A percentile compares a stretch with the other conserved stretches of the same genome.
These are phyloP conservation scores for Aureobasidium sp. DNA, from an alignment of 2,329 filamentous ascomycete species.

Conservation along the genomic window DNA sequence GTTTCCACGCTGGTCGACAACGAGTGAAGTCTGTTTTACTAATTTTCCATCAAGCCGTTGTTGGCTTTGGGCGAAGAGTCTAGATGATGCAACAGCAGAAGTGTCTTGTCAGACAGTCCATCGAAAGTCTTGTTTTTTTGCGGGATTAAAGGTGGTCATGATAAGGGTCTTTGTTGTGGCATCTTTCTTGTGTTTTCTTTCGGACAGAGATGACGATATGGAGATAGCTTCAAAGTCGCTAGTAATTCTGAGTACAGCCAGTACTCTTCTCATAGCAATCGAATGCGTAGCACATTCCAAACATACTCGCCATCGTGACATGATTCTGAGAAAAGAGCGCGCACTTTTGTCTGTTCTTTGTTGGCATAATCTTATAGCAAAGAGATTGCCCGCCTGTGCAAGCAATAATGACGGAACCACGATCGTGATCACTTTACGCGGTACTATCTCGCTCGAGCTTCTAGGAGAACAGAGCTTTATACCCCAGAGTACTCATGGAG, in stretches of 20 bases:
- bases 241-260: background rate
- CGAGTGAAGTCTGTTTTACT: background rate
- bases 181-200: background rate
- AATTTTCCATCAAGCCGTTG: background rate
- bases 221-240: background rate
- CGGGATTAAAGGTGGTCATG: slow-evolving; percentile 2
- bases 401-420: background rate
- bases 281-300: background rate
- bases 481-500: background rate
- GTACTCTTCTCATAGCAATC: background rate
- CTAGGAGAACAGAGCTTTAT: slow-evolving; percentile 1
- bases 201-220: background rate
- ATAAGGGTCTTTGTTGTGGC: background rate
- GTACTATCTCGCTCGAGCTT: background rate
- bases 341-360: background rate
- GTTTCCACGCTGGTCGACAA: slow-evolving; percentile 1
- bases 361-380: background rate
- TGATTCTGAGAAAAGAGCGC: background rate
- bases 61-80: background rate
- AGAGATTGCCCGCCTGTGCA: background rate
- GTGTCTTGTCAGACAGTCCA: slow-evolving; percentile 2
- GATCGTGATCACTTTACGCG: background rate
- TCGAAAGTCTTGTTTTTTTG: background rate
- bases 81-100: background rate
- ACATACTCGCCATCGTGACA: background rate